Conservation (phyloP, 331 rosid genomes). For the Rhamnella rubrinervis region DNA sequence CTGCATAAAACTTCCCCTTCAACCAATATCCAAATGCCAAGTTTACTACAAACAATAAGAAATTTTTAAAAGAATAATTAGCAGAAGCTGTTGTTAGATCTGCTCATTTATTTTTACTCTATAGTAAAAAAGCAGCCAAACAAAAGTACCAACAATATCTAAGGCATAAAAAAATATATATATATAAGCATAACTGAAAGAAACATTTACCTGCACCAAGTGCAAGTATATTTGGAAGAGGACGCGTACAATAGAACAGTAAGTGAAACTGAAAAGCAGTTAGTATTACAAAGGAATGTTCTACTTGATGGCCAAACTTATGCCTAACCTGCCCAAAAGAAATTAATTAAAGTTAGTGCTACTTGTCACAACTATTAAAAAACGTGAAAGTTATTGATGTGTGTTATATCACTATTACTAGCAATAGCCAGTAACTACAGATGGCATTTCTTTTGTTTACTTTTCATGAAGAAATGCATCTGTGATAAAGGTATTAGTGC, state of each 20-base stretch:
- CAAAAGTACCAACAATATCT: neutral
- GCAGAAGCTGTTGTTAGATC: slow-evolving; percentile 4
- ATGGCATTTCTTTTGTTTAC: too few relatives aligned
- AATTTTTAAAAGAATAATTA: neutral
- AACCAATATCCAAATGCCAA: slow-evolving; percentile 88
- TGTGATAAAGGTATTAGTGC: neutral
- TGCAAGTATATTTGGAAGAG: slow-evolving; percentile 88
- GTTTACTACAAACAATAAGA: slow-evolving; percentile 62
- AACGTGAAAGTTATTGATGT: neutral
- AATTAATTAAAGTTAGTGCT: slow-evolving; percentile 1
- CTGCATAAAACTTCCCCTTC: slow-evolving; percentile 63
- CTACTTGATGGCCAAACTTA: slow-evolving; percentile 88
- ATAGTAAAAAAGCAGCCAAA: neutral
- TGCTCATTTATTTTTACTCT: neutral
- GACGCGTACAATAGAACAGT: slow-evolving; percentile 87
- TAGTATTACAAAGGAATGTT: slow-evolving; percentile 76
- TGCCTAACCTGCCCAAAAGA: slow-evolving; percentile 57
- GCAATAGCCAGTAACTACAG: neutral
- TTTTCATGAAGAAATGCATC: neutral
- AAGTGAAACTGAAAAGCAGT: slow-evolving; percentile 84
- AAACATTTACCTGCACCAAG: slow-evolving; percentile 64
- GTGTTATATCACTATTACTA: neutral
- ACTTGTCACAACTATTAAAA: neutral
- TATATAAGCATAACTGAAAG: slow-evolving; percentile 15
- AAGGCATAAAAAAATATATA: slow-evolving; percentile 7